Evolutionary conservation across 257 asterid genomes (phyloP), one percentile per base, ranked within the genome.

Genomic region (Haberlea rhodopensis): DNA sequence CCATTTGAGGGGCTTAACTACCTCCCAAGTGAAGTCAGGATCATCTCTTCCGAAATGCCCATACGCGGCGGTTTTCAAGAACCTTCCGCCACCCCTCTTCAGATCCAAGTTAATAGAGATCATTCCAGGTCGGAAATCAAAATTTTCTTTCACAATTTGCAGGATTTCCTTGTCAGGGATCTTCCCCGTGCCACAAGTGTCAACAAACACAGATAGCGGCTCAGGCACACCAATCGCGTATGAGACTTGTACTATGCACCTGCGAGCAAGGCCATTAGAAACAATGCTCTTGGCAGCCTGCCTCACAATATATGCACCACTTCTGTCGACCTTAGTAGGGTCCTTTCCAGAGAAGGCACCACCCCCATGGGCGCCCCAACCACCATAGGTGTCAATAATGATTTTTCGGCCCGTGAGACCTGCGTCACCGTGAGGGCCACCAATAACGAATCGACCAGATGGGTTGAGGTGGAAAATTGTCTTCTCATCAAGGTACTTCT

Each of bases 301-400:
- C 55, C 89, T 71, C 2, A 83, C 89, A 0, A 83, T 62, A 51
- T 83, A 83, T 32, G 89, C 89, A 65, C 87, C 89, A 29, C 89
- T 83, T 52, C 89, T 69, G 73, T 83, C 89, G 2, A 83, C 89
- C 87, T 83, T 83, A 16, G 87, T 83, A 1, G 89, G 89, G 68
- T 83, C 89, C 69, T 83, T 80, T 2, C 89, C 86, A 0, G 89
- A 83, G 82, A 83, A 83, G 23, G 89, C 89, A 63, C 86, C 89
- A 52, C 89, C 89, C 29, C 89, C 89, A 34, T 80, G 84, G 51
- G 86, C 89, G 22, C 89, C 89, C 89, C 89, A 83, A n/a, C 89
- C 86, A 40, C 89, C 89, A 7, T 83, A 81, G 0, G 89, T 81
- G 78, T 84, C 89, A 0, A 84, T 81, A 28, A 84, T 84, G 70